Evolutionary conservation across 805 yeast genomes (phyloP), one percentile per base, ranked within the genome.

Genomic region (Yamadazyma paraphyllophila): DNA sequence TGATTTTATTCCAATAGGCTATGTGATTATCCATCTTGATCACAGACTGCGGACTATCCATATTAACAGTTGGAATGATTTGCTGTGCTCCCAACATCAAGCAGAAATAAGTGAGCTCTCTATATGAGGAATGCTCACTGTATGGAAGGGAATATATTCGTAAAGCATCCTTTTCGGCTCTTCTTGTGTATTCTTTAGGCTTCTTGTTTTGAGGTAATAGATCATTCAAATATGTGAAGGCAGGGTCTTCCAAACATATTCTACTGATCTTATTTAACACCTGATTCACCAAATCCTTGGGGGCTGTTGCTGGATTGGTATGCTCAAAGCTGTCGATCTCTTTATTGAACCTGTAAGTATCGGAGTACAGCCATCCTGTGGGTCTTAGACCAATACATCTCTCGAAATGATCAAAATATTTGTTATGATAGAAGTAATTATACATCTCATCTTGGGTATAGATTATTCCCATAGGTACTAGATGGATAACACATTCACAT

Each of bases 111-210:
- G 83, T 73, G 32, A 94, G 70, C 57, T 94, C 99, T 32, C 85
- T 69, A 56, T 82, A 92, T 46, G 96, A 88, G 9, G 96, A 88
- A 66, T 94, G 99, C 59, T 94, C 99, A 57, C 95, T 85, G 58
- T 94, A 94, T 0, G 99, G 98, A 1, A 91, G 78, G 9, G 76
- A 63, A 53, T 83, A 82, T 0, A 81, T 69, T 39, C 81, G 60
- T 12, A 65, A 49, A 7, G 62, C 49, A 38, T 51, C 50, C 30
- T 49, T 50, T 36, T 63, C 70, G 7, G 56, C 55, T 17, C 54
- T 55, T 39, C 39, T 47, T n/a, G 43, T 46, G 16, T 11, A 24
- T 29, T 35, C 9, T 41, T 50, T 44, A 3, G 35, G 15, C 29
- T 56, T 54, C 42, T 51, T 45, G 7, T 51, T 48, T 48, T 69